Evolutionary conservation across 768 basidiomycete species (phyloP).

Genomic region (Suillus bovinus): DNA sequence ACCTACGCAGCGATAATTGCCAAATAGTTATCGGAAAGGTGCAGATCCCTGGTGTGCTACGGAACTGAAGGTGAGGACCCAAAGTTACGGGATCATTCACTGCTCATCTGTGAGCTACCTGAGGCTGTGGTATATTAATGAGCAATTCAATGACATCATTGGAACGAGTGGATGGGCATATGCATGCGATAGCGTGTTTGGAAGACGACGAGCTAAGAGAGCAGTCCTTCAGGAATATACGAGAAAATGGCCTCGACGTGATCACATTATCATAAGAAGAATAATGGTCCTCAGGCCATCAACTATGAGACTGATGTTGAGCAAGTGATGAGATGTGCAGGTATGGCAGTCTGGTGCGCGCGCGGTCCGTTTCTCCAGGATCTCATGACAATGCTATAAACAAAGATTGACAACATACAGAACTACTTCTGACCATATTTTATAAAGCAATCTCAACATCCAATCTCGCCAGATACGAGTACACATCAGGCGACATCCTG

Average conservation of each 20-base stretch:
- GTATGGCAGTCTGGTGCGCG: not conserved
- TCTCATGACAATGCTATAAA: not conserved
- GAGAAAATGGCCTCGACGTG: not conserved
- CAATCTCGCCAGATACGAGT: constrained; percentile 81
- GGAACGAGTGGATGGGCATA: not conserved
- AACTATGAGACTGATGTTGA: not conserved
- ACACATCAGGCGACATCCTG: constrained; percentile 87
- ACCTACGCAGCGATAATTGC: constrained; percentile 29
- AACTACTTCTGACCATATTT: not conserved
- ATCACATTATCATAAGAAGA: not conserved
- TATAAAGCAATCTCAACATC: constrained; percentile 85
- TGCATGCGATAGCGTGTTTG: not conserved
- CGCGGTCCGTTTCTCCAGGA: not conserved
- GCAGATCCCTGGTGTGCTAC: not conserved
- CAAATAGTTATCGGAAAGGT: not conserved
- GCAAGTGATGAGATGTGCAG: not conserved
- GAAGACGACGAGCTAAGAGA: not conserved
- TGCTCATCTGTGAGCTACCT: not conserved
- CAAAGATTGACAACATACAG: not conserved
- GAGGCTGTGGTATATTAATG: not conserved
- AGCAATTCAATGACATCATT: not conserved
- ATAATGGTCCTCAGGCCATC: not conserved
- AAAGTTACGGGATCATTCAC: not conserved
- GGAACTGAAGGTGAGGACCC: constrained; percentile 1
- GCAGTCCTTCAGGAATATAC: not conserved